Percentiles rank a stretch among this genome's conserved stretches.
Evolutionary conservation across 495 filamentous ascomycete species (phyloP).

Genomic region (Astrothelium macrocarpum): DNA sequence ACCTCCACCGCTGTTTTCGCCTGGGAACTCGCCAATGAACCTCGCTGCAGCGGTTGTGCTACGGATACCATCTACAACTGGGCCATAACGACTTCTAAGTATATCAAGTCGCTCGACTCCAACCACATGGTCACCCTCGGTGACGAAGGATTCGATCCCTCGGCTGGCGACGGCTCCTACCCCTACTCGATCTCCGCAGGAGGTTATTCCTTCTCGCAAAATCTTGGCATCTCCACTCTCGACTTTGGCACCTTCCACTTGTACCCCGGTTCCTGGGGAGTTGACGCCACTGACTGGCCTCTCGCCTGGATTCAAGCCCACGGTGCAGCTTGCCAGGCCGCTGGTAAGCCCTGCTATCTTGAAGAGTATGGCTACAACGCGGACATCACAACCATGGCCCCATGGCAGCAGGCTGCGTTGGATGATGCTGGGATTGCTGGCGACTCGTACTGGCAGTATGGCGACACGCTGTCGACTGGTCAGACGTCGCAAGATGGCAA

Average conservation of each 20-base stretch:
- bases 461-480: slow-evolving; percentile 20
- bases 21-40: slow-evolving; percentile 67
- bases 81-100: slow-evolving; percentile 48
- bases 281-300: slow-evolving; percentile 10
- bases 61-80: slow-evolving; percentile 48
- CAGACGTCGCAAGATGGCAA: slow-evolving; percentile 23
- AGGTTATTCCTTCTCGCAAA: slow-evolving; percentile 7
- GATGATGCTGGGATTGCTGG: slow-evolving; percentile 19
- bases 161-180: slow-evolving; percentile 11
- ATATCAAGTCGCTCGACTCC: slow-evolving; percentile 54
- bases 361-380: slow-evolving; percentile 17
- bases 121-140: slow-evolving; percentile 61
- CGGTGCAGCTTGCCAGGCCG: neutral
- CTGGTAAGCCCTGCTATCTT: slow-evolving; percentile 15
- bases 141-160: slow-evolving; percentile 36
- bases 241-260: slow-evolving; percentile 22
- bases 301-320: slow-evolving; percentile 20
- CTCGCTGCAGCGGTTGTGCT: slow-evolving; percentile 53
- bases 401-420: slow-evolving; percentile 18
- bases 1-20: slow-evolving; percentile 51
- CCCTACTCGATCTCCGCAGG: slow-evolving; percentile 8
- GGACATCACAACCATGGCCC: slow-evolving; percentile 12
- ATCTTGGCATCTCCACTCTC: slow-evolving; percentile 9
- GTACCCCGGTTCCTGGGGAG: slow-evolving; percentile 21
- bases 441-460: slow-evolving; percentile 29